phyloP scores from a whole-genome alignment of 1,139 yeast genomes.

The Sugiyamaella novakii region DNA sequence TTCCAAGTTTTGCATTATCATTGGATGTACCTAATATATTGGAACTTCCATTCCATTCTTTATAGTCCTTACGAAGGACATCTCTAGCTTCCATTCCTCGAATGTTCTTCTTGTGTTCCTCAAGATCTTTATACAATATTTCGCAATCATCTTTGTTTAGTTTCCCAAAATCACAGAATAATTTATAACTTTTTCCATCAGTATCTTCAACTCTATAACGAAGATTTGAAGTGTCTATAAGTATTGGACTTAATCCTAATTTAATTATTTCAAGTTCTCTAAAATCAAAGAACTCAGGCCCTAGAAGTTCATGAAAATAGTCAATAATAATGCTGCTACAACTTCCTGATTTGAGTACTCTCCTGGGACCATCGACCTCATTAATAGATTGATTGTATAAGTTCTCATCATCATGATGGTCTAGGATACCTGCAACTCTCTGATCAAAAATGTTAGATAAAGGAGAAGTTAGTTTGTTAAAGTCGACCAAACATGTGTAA shows the following conservation, averaged over 20 bases:
- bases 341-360: slow-evolving; percentile 67
- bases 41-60: slow-evolving; percentile 53
- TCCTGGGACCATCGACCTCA: slow-evolving; percentile 53
- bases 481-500: slow-evolving; percentile 73
- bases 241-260: slow-evolving; percentile 64
- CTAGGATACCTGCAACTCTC: slow-evolving; percentile 65
- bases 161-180: slow-evolving; percentile 37
- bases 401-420: slow-evolving; percentile 82
- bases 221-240: slow-evolving; percentile 72
- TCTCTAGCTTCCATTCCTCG: slow-evolving; percentile 60
- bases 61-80: slow-evolving; percentile 78
- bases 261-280: slow-evolving; percentile 46
- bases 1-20: slow-evolving; percentile 54
- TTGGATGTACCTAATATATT: slow-evolving; percentile 34
- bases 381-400: slow-evolving; percentile 43
- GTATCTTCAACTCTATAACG: slow-evolving; percentile 56
- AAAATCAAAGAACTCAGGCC: slow-evolving; percentile 13
- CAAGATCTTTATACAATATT: slow-evolving; percentile 48
- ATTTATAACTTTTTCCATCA: slow-evolving; percentile 52
- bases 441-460: slow-evolving; percentile 41
- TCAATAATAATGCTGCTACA: slow-evolving; percentile 74
- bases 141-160: slow-evolving; percentile 19
- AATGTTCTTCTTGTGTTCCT: slow-evolving; percentile 62
- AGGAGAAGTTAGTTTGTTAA: slow-evolving; percentile 67
- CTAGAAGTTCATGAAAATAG: slow-evolving; percentile 50